Evolutionary conservation across 2,329 filamentous ascomycete species (phyloP).

Genomic region (Diaporthe helianthi): DNA sequence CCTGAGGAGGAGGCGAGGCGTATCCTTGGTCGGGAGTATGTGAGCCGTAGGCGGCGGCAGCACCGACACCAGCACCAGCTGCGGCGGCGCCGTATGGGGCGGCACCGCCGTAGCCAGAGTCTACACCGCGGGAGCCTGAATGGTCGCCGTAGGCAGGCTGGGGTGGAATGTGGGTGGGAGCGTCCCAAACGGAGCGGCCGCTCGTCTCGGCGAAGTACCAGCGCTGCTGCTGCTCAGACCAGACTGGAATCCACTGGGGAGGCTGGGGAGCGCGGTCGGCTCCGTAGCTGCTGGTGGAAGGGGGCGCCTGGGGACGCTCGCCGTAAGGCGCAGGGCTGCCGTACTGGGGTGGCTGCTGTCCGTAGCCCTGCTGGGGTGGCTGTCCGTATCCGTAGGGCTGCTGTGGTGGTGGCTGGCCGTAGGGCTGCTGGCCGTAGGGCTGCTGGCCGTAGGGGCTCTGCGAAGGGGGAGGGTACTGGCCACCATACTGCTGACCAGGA

Average conservation of each 20-base stretch:
- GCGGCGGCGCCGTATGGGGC: background rate
- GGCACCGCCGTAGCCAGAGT: slow-evolving; percentile 29
- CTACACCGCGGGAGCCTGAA: slow-evolving; percentile 19
- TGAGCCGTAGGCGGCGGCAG: background rate
- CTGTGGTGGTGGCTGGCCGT: slow-evolving; percentile 34
- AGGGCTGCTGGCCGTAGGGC: slow-evolving; percentile 32
- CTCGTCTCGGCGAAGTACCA: slow-evolving; percentile 66
- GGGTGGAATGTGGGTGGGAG: slow-evolving; percentile 40
- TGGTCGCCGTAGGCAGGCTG: slow-evolving; percentile 36
- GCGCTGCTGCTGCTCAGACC: slow-evolving; percentile 59
- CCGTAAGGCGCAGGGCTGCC: slow-evolving; percentile 34
- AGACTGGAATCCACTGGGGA: slow-evolving; percentile 62
- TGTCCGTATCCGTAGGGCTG: slow-evolving; percentile 34
- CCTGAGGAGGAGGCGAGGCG: slow-evolving; percentile 14
- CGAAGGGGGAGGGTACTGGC: slow-evolving; percentile 27
- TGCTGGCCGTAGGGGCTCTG: slow-evolving; percentile 31
- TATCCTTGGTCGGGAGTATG: background rate
- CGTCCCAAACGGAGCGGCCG: slow-evolving; percentile 64
- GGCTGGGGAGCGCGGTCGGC: slow-evolving; percentile 54
- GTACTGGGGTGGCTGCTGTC: slow-evolving; percentile 18
- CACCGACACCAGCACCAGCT: background rate
- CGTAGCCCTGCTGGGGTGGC: slow-evolving; percentile 18
- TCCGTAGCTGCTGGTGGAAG: slow-evolving; percentile 37
- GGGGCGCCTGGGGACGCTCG: slow-evolving; percentile 36
- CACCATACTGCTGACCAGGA: slow-evolving; percentile 28